A percentile compares a stretch with the other conserved stretches of the same genome.
Evolutionary conservation across 1,284 basidiomycete species (phyloP).

Genomic region (Entoloma clypeatum): DNA sequence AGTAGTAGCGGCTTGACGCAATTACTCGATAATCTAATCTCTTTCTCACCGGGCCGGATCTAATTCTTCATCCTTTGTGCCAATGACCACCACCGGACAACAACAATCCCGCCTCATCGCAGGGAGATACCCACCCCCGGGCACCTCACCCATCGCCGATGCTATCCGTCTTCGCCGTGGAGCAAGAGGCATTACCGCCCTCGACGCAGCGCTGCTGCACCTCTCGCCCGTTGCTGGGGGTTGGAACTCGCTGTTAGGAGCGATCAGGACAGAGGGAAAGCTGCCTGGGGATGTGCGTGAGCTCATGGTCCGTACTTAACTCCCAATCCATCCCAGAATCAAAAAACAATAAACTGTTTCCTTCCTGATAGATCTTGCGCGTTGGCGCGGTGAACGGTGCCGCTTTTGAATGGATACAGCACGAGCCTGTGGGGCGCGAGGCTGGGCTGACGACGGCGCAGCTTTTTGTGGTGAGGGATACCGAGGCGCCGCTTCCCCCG

Average conservation of each 20-base stretch:
- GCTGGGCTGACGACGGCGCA: conserved; percentile 45
- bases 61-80: no score
- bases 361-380: conserved; percentile 40
- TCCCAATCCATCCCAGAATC: not conserved
- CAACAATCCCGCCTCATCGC: conserved; percentile 41
- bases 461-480: conserved; percentile 44
- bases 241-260: conserved; percentile 47
- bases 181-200: conserved; percentile 39
- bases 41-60: no score
- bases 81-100: no score
- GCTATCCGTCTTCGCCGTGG: conserved; percentile 44
- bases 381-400: conserved; percentile 50
- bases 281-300: conserved; percentile 48
- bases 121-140: conserved; percentile 40
- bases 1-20: no score
- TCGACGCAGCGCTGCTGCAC: conserved; percentile 46
- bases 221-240: conserved; percentile 48
- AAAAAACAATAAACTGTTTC: not conserved
- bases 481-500: conserved; percentile 32
- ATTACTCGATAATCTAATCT: no score
- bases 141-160: conserved; percentile 40
- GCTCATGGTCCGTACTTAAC: conserved; percentile 39
- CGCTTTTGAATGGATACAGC: conserved; percentile 56
- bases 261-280: conserved; percentile 44
- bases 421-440: conserved; percentile 43